A percentile compares a stretch with the other conserved stretches of the same genome.
These are phyloP conservation scores for Trypanosoma melophagium DNA, from an alignment of 208 protist species.

Conservation along the genomic window DNA sequence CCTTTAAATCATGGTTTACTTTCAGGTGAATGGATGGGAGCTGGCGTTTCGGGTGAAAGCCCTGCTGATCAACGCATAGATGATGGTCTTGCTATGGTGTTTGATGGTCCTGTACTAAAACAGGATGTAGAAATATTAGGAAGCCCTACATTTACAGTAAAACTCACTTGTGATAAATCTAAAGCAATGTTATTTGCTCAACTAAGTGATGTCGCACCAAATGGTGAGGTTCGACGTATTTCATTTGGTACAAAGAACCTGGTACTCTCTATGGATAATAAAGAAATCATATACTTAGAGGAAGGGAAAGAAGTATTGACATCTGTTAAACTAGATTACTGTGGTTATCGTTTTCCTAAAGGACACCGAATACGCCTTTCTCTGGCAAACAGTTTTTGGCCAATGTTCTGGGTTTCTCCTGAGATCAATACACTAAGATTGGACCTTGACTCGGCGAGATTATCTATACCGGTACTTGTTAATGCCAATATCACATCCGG, in stretches of 20 bases:
- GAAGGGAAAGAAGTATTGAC: conserved; percentile 28
- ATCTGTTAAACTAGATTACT: conserved; percentile 57
- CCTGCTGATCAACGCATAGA: conserved; percentile 64
- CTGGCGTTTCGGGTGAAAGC: conserved; percentile 52
- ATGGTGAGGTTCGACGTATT: conserved; percentile 54
- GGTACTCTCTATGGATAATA: conserved; percentile 36
- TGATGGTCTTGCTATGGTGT: conserved; percentile 62
- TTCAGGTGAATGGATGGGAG: conserved; percentile 65
- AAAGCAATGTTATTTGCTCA: conserved; percentile 69
- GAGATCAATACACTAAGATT: conserved; percentile 51
- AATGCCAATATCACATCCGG: conserved; percentile 9
- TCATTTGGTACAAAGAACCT: conserved; percentile 63
- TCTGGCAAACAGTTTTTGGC: conserved; percentile 69
- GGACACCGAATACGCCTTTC: conserved; percentile 49
- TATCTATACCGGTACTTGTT: conserved; percentile 31
- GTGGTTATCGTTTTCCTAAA: conserved; percentile 50
- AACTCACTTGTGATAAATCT: conserved; percentile 44
- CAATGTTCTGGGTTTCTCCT: conserved; percentile 63
- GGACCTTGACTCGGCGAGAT: conserved; percentile 24
- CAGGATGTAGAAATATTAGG: conserved; percentile 38
- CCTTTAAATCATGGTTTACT: conserved; percentile 64
- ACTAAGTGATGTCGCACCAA: conserved; percentile 52
- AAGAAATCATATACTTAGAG: conserved; percentile 30
- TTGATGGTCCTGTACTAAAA: conserved; percentile 35
- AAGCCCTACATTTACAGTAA: conserved; percentile 44